Percentiles rank a stretch among this genome's conserved stretches.
These are phyloP conservation scores for Alternaria viburni DNA, from an alignment of 2,329 filamentous ascomycete species.

Conservation along the genomic window DNA sequence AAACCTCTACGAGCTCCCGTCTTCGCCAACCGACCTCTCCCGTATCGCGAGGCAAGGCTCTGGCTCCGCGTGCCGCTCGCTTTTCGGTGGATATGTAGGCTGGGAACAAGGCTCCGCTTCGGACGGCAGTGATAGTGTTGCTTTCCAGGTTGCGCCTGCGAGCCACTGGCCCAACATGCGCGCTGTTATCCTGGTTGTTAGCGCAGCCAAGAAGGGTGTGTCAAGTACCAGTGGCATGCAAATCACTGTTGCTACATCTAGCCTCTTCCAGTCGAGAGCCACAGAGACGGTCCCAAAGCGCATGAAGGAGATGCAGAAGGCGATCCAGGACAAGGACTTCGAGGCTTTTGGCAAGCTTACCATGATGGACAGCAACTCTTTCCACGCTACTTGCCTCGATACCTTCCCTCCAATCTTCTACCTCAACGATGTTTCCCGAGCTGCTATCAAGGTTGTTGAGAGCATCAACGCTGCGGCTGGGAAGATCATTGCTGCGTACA, in stretches of 20 bases:
- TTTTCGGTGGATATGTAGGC: constrained; percentile 95
- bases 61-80: constrained; percentile 88
- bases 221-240: constrained; percentile 96
- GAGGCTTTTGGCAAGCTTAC: constrained; percentile 85
- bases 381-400: constrained; percentile 94
- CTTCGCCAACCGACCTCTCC: constrained; percentile 81
- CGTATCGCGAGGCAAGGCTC: constrained; percentile 92
- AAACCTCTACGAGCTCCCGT: constrained; percentile 84
- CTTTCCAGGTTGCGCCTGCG: constrained; percentile 85
- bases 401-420: constrained; percentile 98
- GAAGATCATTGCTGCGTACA: constrained; percentile 86
- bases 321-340: constrained; percentile 81
- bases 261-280: constrained; percentile 81
- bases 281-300: constrained; percentile 77
- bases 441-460: constrained; percentile 88
- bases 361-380: constrained; percentile 96
- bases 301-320: constrained; percentile 85
- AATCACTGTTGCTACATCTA: constrained; percentile 88
- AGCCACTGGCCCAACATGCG: constrained; percentile 96
- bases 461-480: constrained; percentile 82
- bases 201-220: constrained; percentile 94
- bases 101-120: constrained; percentile 80
- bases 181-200: constrained; percentile 88
- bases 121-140: constrained; percentile 86
- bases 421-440: constrained; percentile 90